These are phyloP conservation scores for Tulasnella sp. DNA, from an alignment of 768 basidiomycete species.

Conservation along the genomic window DNA sequence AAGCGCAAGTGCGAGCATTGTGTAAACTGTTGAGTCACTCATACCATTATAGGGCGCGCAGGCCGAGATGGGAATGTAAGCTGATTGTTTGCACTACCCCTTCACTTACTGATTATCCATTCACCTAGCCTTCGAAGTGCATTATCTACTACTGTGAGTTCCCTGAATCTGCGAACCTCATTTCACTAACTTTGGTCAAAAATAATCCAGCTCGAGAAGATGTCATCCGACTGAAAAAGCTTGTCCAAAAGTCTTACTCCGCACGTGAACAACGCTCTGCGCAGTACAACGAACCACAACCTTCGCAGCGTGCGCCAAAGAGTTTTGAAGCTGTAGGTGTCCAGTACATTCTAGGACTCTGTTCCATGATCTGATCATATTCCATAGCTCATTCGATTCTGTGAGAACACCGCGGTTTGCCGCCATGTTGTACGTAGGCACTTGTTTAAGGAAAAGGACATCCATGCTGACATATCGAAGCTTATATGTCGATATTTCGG, in stretches of 20 bases:
- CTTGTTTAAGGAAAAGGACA: no score
- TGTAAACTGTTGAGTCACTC: not conserved
- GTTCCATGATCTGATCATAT: not conserved
- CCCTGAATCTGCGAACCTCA: not conserved
- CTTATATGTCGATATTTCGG: slow-evolving; percentile 72
- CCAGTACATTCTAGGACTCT: not conserved
- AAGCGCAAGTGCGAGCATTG: slow-evolving; percentile 15
- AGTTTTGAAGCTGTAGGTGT: slow-evolving; percentile 48
- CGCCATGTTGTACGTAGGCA: slow-evolving; percentile 52
- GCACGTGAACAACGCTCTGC: slow-evolving; percentile 34
- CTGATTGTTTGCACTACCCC: slow-evolving; percentile 8
- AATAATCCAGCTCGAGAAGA: slow-evolving; percentile 56
- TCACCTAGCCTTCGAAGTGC: slow-evolving; percentile 57
- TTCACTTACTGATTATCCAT: not conserved
- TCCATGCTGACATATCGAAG: no score
- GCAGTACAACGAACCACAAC: slow-evolving; percentile 37
- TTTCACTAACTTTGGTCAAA: not conserved
- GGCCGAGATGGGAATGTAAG: slow-evolving; percentile 63
- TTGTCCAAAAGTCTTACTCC: slow-evolving; percentile 37
- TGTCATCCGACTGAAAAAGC: slow-evolving; percentile 39
- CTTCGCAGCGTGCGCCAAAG: slow-evolving; percentile 51
- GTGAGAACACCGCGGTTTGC: slow-evolving; percentile 47
- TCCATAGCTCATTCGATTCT: slow-evolving; percentile 36
- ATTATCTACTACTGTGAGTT: slow-evolving; percentile 65
- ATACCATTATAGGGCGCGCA: slow-evolving; percentile 42